These are phyloP conservation scores for Digitaria exilis DNA, from an alignment of 202 grass and related monocot species.

Conservation along the genomic window DNA sequence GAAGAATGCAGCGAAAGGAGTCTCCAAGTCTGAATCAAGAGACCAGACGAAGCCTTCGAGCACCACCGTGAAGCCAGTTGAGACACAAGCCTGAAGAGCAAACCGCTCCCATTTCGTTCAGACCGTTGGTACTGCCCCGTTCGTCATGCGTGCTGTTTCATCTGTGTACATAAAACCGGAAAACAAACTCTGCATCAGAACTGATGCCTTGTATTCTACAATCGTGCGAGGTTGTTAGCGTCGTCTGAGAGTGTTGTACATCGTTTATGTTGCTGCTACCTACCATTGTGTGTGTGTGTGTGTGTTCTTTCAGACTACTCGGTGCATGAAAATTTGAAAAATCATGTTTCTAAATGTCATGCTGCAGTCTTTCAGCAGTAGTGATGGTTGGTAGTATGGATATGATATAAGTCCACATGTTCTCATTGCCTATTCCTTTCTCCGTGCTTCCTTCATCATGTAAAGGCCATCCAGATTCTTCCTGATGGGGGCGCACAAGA, in stretches of 20 bases:
- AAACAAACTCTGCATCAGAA: slow-evolving; percentile 17
- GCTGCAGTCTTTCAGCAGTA: slow-evolving; percentile 9
- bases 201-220: not conserved
- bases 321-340: slow-evolving; percentile 2
- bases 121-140: not conserved
- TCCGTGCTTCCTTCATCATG: slow-evolving; percentile 4
- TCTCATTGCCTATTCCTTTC: not conserved
- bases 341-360: not conserved
- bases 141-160: slow-evolving; percentile 22
- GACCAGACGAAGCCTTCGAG: slow-evolving; percentile 5
- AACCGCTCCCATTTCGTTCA: not conserved
- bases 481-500: slow-evolving; percentile 1
- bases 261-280: not conserved
- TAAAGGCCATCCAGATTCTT: slow-evolving; percentile 39
- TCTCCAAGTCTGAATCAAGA: slow-evolving; percentile 40
- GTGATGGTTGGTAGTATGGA: not conserved
- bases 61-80: slow-evolving; percentile 11
- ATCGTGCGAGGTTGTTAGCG: not conserved
- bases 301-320: not conserved
- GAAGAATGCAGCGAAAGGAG: slow-evolving; percentile 27
- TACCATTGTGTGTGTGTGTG: slow-evolving; percentile 6
- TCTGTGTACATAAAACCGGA: slow-evolving; percentile 33
- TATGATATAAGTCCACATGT: not conserved
- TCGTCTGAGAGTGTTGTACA: not conserved
- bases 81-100: slow-evolving; percentile 43